Evolutionary conservation across 192 early-diverging fungal genomes (phyloP), one percentile per base, ranked within the genome.

Genomic region (Obelidium mucronatum): DNA sequence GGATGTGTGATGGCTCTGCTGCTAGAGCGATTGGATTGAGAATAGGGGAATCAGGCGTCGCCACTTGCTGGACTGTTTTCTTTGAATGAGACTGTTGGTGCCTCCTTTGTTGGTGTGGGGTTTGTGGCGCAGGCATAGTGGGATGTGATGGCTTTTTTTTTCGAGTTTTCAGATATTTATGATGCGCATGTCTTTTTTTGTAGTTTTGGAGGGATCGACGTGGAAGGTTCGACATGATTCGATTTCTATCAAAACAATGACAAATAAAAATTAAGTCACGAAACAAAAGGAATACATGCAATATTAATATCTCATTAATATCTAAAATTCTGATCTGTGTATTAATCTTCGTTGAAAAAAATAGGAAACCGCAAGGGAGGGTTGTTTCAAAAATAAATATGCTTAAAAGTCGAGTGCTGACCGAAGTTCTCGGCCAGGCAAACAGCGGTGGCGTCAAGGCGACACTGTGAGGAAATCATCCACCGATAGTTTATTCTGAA

Each of bases 351-450:
- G n/a, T n/a, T n/a, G n/a, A n/a, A n/a, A n/a, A n/a, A n/a, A n/a
- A n/a, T n/a, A n/a, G n/a, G n/a, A n/a, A n/a, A n/a, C n/a, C n/a
- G n/a, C n/a, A n/a, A n/a, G n/a, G n/a, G n/a, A n/a, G n/a, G n/a
- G n/a, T n/a, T n/a, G n/a, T n/a, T n/a, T n/a, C n/a, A n/a, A n/a
- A n/a, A n/a, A n/a, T n/a, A n/a, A 15, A 77, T 60, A 74, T 85
- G 83, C 73, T 85, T 5, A 82, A 82, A 68, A 58, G 76, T 28
- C 75, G 67, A 54, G 78, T 68, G 26, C 63, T 85, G 35, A 60
- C 72, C 8, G 80, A 82, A 28, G 79, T 82, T 13, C 76, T 85
- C 19, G 15, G 17, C 1, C 83, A 85, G 52, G 73, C 67, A 2
- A 82, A 82, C 69, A 75, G 74, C 19, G 73, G 40, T 31, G 83